Percentiles rank a stretch among this genome's conserved stretches.
Evolutionary conservation across 73 alveolate species (phyloP).

Genomic region (Paramecium sexaurelia): DNA sequence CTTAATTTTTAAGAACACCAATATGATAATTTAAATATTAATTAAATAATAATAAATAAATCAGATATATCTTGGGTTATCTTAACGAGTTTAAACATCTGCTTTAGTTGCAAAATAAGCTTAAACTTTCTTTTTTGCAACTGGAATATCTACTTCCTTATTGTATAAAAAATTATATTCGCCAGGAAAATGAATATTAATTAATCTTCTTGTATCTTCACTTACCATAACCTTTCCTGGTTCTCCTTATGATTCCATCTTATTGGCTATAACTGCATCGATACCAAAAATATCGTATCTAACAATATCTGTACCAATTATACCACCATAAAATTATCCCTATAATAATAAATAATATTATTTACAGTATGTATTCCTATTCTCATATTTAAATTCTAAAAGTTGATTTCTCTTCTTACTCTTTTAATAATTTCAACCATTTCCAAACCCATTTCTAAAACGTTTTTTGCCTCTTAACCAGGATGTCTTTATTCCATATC

Average conservation of each 20-base stretch:
- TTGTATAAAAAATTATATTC: conserved; percentile 25
- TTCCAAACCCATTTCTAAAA: conserved; percentile 59
- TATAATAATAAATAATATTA: background rate
- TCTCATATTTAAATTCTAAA: conserved; percentile 61
- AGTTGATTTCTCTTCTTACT: conserved; percentile 45
- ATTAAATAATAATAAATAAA: background rate
- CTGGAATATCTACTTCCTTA: conserved; percentile 63
- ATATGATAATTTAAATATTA: too few species aligned
- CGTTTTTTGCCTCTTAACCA: conserved; percentile 63
- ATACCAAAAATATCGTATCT: conserved; percentile 67
- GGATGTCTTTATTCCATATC: conserved; percentile 66
- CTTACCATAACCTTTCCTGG: conserved; percentile 67
- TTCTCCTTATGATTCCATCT: conserved; percentile 70
- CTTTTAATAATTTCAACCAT: conserved; percentile 59
- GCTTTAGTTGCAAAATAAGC: conserved; percentile 26
- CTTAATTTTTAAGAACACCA: background rate
- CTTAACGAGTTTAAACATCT: background rate
- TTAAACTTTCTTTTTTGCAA: conserved; percentile 54
- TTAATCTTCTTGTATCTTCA: conserved; percentile 59
- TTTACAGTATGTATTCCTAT: conserved; percentile 65
- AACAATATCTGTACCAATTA: conserved; percentile 69
- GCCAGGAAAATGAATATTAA: conserved; percentile 55
- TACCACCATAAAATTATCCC: conserved; percentile 65
- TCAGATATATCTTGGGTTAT: background rate
- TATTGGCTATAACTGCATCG: conserved; percentile 67